Evolutionary conservation across 257 asterid genomes (phyloP).

Genomic region (Thymus quinquecostatus): DNA sequence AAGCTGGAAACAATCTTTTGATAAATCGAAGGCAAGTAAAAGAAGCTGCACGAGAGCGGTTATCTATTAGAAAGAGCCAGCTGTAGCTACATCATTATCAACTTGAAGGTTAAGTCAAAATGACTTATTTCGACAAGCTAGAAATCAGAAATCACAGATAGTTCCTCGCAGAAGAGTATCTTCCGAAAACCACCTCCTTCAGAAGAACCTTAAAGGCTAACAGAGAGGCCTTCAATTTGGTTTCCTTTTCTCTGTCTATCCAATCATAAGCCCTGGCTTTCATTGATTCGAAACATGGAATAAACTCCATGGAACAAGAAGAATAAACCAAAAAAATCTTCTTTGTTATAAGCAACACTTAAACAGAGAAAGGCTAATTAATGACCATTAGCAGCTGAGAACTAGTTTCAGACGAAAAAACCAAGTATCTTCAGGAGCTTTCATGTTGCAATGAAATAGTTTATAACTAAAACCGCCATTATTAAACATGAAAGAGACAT

Average conservation of each 20-base stretch:
- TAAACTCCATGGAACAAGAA: too few species aligned
- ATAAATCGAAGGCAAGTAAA: neutral
- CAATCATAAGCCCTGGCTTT: neutral
- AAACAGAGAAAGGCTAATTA: slow-evolving; percentile 1
- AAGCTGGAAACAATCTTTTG: too few species aligned
- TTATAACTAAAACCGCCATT: slow-evolving; percentile 15
- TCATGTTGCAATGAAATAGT: slow-evolving; percentile 10
- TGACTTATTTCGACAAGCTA: neutral
- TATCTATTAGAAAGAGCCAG: neutral
- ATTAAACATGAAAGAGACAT: neutral
- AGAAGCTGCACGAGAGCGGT: neutral
- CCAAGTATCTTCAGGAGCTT: slow-evolving; percentile 13
- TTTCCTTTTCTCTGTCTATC: neutral
- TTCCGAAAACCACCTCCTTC: too few species aligned
- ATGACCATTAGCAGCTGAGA: slow-evolving; percentile 5
- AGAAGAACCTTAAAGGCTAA: too few species aligned
- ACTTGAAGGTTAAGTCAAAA: neutral
- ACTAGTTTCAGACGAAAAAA: slow-evolving; percentile 6
- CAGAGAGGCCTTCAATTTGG: neutral
- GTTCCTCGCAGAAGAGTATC: too few species aligned
- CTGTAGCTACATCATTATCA: too few species aligned
- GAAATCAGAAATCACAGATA: neutral
- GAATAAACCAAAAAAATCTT: too few species aligned
- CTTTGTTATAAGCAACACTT: neutral
- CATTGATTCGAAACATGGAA: neutral